Evolutionary conservation across 1,284 basidiomycete genomes (phyloP).

Genomic region (Phellinidium pouzarii): DNA sequence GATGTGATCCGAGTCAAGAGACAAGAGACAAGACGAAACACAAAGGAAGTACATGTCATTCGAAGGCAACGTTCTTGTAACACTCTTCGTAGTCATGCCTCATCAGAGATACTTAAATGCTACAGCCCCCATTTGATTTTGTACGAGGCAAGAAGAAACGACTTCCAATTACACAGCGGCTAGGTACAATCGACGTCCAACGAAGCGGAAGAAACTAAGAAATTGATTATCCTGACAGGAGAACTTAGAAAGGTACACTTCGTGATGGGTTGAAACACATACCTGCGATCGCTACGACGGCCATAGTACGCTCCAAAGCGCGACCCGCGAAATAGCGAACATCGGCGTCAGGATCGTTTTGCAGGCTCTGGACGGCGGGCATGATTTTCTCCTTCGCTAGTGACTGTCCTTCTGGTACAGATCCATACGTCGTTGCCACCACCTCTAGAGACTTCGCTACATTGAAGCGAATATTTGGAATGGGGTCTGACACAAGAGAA

Average conservation of each 20-base stretch:
- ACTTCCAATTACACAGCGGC: constrained; percentile 11
- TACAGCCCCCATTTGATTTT: constrained; percentile 14
- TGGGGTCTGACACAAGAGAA: constrained; percentile 83
- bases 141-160: constrained; percentile 2
- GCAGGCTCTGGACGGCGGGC: constrained; percentile 81
- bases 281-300: constrained; percentile 15
- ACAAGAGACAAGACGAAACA: too few species aligned
- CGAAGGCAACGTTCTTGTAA: too few species aligned
- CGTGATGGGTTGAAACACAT: not conserved
- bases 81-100: constrained; percentile 1
- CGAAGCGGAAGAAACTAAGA: not conserved
- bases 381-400: constrained; percentile 71
- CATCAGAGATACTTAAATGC: constrained; percentile 10
- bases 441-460: constrained; percentile 93
- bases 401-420: constrained; percentile 65
- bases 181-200: constrained; percentile 13
- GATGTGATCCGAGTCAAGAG: too few species aligned
- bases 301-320: constrained; percentile 55
- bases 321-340: constrained; percentile 82
- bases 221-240: constrained; percentile 10
- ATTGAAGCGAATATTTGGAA: constrained; percentile 99
- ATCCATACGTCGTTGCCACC: constrained; percentile 66
- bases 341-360: constrained; percentile 91
- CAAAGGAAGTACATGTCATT: too few species aligned
- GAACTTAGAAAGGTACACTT: constrained; percentile 14